phyloP scores from a whole-genome alignment of 2,329 filamentous ascomycete species.

The Lasiodiplodia sp. region DNA sequence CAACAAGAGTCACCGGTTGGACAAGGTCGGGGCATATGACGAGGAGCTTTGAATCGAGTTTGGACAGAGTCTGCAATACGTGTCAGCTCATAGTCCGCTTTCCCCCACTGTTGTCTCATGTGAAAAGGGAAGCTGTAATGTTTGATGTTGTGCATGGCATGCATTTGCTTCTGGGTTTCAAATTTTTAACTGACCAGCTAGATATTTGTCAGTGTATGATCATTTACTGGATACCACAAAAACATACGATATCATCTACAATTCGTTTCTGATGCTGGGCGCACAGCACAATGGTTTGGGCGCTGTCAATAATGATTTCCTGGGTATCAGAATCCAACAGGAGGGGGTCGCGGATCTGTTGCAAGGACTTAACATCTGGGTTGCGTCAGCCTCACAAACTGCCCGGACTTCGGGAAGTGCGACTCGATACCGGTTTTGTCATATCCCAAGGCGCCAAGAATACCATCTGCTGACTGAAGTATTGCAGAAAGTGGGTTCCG shows the following conservation, averaged over 20 bases:
- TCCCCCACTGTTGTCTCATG: background rate
- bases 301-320: conserved; percentile 33
- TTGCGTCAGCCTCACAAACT: background rate
- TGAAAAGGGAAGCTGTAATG: background rate
- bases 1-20: conserved; percentile 34
- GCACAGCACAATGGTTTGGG: conserved; percentile 41
- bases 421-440: background rate
- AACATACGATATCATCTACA: conserved; percentile 31
- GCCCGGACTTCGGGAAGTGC: no score
- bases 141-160: background rate
- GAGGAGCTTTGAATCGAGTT: conserved; percentile 36
- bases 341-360: conserved; percentile 29
- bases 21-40: conserved; percentile 35
- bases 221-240: background rate
- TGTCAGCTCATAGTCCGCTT: background rate
- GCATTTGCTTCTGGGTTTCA: no score
- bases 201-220: background rate
- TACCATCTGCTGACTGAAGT: conserved; percentile 44
- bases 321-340: conserved; percentile 12
- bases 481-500: conserved; percentile 39
- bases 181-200: conserved; percentile 6
- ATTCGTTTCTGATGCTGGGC: conserved; percentile 46
- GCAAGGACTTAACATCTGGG: background rate
- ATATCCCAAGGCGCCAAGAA: conserved; percentile 35
- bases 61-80: conserved; percentile 13